A percentile compares a stretch with the other conserved stretches of the same genome.
Evolutionary conservation across 208 protist species (phyloP).

Genomic region (Crithidia acanthocephali): DNA sequence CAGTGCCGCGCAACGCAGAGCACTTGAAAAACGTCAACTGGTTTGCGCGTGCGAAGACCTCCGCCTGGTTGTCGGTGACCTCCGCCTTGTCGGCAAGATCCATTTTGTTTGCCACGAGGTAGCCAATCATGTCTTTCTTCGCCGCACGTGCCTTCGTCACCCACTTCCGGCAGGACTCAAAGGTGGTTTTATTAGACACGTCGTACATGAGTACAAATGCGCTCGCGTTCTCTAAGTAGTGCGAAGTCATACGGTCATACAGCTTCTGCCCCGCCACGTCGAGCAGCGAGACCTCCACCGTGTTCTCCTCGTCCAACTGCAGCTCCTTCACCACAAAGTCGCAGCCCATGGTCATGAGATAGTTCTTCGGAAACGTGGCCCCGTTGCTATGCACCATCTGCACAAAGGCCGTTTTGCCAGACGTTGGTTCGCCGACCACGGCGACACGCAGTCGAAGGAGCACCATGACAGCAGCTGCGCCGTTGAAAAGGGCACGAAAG

Average conservation of each 20-base stretch:
- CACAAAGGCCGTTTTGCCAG: conserved; percentile 91
- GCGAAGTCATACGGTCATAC: conserved; percentile 78
- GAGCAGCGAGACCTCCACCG: conserved; percentile 87
- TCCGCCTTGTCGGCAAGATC: conserved; percentile 88
- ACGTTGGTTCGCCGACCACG: conserved; percentile 88
- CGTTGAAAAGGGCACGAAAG: neutral
- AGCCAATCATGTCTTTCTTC: conserved; percentile 74
- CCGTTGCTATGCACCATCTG: conserved; percentile 93
- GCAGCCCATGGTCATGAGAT: conserved; percentile 93
- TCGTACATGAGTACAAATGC: conserved; percentile 93
- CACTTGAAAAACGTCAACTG: conserved; percentile 87
- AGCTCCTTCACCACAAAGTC: conserved; percentile 93
- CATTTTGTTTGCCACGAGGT: conserved; percentile 90
- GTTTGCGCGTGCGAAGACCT: conserved; percentile 75
- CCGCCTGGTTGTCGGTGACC: conserved; percentile 86
- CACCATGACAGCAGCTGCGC: conserved; percentile 58
- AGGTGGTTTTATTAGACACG: conserved; percentile 89
- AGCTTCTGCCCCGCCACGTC: conserved; percentile 89
- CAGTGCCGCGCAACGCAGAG: conserved; percentile 83
- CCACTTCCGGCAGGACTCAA: conserved; percentile 90
- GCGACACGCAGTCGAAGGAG: conserved; percentile 82
- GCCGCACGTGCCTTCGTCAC: conserved; percentile 48
- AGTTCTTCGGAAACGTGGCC: conserved; percentile 88
- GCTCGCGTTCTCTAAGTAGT: conserved; percentile 65
- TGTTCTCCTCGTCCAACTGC: conserved; percentile 72